These are phyloP conservation scores for Nemania sp. DNA, from an alignment of 2,329 filamentous ascomycete genomes.

Conservation along the genomic window DNA sequence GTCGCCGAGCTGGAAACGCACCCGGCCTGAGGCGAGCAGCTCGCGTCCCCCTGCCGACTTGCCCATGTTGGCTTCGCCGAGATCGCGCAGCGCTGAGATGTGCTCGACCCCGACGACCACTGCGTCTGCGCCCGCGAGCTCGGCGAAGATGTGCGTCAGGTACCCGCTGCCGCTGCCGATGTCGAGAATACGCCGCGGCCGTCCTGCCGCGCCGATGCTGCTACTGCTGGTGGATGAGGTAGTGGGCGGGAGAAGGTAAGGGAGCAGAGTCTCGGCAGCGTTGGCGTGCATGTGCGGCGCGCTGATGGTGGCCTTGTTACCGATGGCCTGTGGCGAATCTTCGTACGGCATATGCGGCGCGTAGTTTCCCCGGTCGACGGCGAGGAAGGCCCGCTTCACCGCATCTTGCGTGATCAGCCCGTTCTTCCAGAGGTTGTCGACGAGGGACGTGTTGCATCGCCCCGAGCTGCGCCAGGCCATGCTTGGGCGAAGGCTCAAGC, in stretches of 20 bases:
- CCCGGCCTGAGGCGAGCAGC: slow-evolving; percentile 65
- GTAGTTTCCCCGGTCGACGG: slow-evolving; percentile 87
- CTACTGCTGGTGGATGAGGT: background rate
- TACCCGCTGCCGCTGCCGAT: slow-evolving; percentile 80
- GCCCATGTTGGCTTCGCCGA: slow-evolving; percentile 67
- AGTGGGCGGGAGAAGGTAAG: slow-evolving; percentile 42
- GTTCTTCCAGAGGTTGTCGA: slow-evolving; percentile 75
- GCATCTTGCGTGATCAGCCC: slow-evolving; percentile 71
- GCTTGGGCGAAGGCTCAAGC: too few species aligned
- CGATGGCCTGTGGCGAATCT: slow-evolving; percentile 59
- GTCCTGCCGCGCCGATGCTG: slow-evolving; percentile 1
- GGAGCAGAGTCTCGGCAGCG: slow-evolving; percentile 54
- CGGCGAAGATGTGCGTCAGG: slow-evolving; percentile 83
- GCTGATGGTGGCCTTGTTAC: slow-evolving; percentile 59
- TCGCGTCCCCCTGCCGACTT: slow-evolving; percentile 61
- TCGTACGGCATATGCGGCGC: slow-evolving; percentile 70
- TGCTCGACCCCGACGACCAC: slow-evolving; percentile 75
- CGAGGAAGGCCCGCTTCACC: slow-evolving; percentile 80
- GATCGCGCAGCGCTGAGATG: slow-evolving; percentile 63
- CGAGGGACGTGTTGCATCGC: slow-evolving; percentile 70
- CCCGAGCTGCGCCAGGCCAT: slow-evolving; percentile 95
- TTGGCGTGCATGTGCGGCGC: slow-evolving; percentile 65
- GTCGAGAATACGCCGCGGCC: slow-evolving; percentile 63
- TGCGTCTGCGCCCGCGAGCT: slow-evolving; percentile 62
- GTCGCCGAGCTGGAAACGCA: slow-evolving; percentile 76